Evolutionary conservation across 2,329 filamentous ascomycete genomes (phyloP), one percentile per base, ranked within the genome.

Genomic region (Lachnellula suecica): DNA sequence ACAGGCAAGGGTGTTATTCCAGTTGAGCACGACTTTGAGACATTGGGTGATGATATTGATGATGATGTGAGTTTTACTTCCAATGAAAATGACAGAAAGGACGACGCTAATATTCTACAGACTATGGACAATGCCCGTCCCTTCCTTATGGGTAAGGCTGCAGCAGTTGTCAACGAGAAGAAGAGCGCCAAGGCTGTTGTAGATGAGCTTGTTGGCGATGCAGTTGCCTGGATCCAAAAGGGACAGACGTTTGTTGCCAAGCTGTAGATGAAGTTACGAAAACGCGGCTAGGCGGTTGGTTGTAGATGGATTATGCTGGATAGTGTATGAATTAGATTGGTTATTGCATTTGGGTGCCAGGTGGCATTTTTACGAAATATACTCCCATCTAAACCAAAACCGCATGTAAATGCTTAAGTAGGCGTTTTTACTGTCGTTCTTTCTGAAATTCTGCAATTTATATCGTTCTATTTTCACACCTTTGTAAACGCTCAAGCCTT

Each of bases 61-160:
- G 66, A 68, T 45, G 64, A 67, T 34, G 50, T 57, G 38, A 50
- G 53, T 42, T 25, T 4, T 31, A 2, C 25, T 5, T 42, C 17
- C 17, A 19, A 13, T 4, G 15, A 19, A 15, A 11, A 27, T 43
- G 11, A 6, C 20, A 23, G 3, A 23, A 49, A 62, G 51, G 59
- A 87, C 44, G 81, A 88, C 55, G 82, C 89, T 53, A 92, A 97
- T 54, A 13, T 5, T 11, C 5, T 15, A 49, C 22, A 97, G 37
- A 83, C 88, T 29, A 85, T 99, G 76, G 94, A 97, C 71, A 91
- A 94, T 69, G 92, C 91, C 66, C 82, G 91, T 53, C 92, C 92
- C 13, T 96, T 84, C 79, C 75, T 97, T 63, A 99, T 99, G 94
- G 94, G 94, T 71, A 95, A 97, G 81, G 93, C 89, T 56, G 89